Evolutionary conservation across 257 asterid genomes (phyloP).

Genomic region (Solanum piurae): DNA sequence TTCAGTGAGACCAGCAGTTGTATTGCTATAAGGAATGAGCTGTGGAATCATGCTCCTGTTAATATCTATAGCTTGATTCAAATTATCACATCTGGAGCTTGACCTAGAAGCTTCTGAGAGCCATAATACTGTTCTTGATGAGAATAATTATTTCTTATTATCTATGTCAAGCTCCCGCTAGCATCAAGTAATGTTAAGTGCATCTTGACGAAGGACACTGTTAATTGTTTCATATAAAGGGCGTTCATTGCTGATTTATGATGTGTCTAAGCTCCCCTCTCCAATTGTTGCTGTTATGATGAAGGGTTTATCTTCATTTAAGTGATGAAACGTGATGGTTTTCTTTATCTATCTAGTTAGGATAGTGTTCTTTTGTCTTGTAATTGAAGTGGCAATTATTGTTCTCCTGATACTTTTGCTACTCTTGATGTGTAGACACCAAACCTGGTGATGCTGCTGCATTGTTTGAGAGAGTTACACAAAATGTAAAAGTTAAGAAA

Average conservation of each 20-base stretch:
- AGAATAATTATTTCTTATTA: neutral
- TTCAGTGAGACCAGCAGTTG: neutral
- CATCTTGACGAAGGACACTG: neutral
- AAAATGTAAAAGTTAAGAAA: conserved; percentile 67
- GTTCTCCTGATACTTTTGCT: neutral
- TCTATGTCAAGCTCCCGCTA: neutral
- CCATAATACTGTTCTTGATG: neutral
- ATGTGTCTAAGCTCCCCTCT: neutral
- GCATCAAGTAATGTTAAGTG: neutral
- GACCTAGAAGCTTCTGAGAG: neutral
- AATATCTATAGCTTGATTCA: neutral
- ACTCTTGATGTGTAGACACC: conserved; percentile 34
- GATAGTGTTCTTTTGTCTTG: neutral
- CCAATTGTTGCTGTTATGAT: neutral
- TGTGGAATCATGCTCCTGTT: neutral
- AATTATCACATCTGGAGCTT: neutral
- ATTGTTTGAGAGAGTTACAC: conserved; percentile 60
- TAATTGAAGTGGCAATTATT: neutral
- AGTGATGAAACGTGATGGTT: neutral
- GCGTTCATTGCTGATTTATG: neutral
- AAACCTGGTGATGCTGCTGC: conserved; percentile 65
- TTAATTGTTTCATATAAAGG: neutral
- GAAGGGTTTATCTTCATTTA: neutral
- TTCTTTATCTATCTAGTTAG: neutral
- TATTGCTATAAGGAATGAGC: neutral